Percentiles rank a stretch among this genome's conserved stretches.
These are phyloP conservation scores for Fusarium liriodendri DNA, from an alignment of 2,329 filamentous ascomycete genomes.

Conservation along the genomic window DNA sequence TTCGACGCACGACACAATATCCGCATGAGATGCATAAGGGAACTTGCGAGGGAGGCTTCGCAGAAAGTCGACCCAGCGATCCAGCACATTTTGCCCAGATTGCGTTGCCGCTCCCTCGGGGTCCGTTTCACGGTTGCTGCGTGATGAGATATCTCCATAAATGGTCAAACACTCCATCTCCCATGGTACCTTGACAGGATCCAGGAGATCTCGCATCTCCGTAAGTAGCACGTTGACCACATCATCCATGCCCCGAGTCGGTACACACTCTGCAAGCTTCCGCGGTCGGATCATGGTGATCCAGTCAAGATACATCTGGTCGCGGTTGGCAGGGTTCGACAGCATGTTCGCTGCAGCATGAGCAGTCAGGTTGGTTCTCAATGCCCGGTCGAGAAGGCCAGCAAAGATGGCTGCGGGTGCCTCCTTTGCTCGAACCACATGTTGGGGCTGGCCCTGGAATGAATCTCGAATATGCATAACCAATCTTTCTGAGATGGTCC, in stretches of 20 bases:
- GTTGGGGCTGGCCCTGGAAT: constrained; percentile 85
- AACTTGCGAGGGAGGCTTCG: constrained; percentile 76
- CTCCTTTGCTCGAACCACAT: constrained; percentile 88
- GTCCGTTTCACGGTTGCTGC: constrained; percentile 55
- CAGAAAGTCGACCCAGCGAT: constrained; percentile 82
- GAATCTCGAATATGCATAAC: constrained; percentile 85
- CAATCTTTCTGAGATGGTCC: constrained; percentile 85
- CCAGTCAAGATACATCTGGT: constrained; percentile 97
- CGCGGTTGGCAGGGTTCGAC: constrained; percentile 86
- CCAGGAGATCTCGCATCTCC: constrained; percentile 77
- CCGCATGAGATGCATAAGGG: constrained; percentile 76
- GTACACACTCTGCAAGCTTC: constrained; percentile 73
- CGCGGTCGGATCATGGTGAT: constrained; percentile 72
- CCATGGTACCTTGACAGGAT: constrained; percentile 74
- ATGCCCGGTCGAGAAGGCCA: constrained; percentile 83
- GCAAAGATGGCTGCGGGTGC: constrained; percentile 91
- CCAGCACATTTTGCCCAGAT: constrained; percentile 74
- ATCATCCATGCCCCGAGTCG: constrained; percentile 73
- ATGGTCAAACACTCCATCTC: constrained; percentile 72
- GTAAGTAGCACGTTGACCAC: constrained; percentile 70
- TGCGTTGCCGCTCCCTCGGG: constrained; percentile 40
- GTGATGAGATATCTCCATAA: constrained; percentile 67
- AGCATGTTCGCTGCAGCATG: constrained; percentile 95
- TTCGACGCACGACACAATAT: constrained; percentile 82
- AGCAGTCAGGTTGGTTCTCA: constrained; percentile 92